Conservation (phyloP, 257 asterid species). For the Jacaranda copaia region DNA sequence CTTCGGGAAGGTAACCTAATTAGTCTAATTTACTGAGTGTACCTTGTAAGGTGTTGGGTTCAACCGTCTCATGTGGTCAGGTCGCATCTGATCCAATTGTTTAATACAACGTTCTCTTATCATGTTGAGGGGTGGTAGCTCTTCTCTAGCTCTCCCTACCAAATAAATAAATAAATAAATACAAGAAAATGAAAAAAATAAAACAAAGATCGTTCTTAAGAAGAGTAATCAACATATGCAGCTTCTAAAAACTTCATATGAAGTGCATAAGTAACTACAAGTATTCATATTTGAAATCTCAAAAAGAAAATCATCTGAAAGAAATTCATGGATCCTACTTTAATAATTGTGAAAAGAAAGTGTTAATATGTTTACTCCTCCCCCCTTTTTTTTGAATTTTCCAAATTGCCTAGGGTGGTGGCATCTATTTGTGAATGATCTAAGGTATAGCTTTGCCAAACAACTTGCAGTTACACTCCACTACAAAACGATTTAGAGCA, state of each 20-base stretch:
- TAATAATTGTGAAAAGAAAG: slow-evolving; percentile 3
- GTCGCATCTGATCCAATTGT: slow-evolving; percentile 85
- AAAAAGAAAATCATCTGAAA: slow-evolving; percentile 1
- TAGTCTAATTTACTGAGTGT: slow-evolving; percentile 12
- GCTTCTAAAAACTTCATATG: background rate
- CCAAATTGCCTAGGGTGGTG: background rate
- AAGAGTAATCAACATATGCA: slow-evolving; percentile 14
- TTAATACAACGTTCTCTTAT: slow-evolving; percentile 80
- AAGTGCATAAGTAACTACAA: no score
- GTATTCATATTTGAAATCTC: background rate
- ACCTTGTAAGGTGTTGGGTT: slow-evolving; percentile 99
- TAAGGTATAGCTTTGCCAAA: background rate
- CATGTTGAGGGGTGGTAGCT: slow-evolving; percentile 57
- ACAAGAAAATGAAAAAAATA: slow-evolving; percentile 5
- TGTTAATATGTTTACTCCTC: background rate
- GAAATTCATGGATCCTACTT: background rate
- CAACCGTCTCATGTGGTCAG: slow-evolving; percentile 97
- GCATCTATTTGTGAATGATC: slow-evolving; percentile 25
- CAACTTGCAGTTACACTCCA: background rate
- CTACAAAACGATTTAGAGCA: slow-evolving; percentile 5
- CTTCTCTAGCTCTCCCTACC: slow-evolving; percentile 75
- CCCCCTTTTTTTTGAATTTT: background rate
- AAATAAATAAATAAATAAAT: slow-evolving; percentile 20
- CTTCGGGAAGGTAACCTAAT: background rate
- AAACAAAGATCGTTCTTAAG: background rate